Evolutionary conservation across 2,329 filamentous ascomycete genomes (phyloP), one percentile per base, ranked within the genome.

Genomic region (Fusarium verrucosum): DNA sequence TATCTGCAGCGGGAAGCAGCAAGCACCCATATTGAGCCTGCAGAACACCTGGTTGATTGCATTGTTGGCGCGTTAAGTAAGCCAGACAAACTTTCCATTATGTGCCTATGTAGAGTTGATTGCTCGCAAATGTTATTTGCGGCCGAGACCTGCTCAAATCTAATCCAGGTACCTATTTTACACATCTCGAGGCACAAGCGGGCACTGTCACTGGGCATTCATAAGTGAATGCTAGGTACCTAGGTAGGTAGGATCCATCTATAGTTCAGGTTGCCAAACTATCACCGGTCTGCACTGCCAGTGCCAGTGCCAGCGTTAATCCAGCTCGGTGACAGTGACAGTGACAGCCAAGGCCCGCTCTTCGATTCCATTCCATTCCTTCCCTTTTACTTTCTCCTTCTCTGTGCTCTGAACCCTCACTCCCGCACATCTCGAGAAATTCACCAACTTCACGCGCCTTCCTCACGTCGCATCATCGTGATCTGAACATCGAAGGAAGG

Each of bases 1-100:
- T 50, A 49, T 62, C 40, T 65, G 60, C 55, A 65, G 60, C 60
- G 50, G 62, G 50, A 65, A 62, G 58, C 64, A 60, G 65, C 60
- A 68, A 53, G 58, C 43, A 62, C 47, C 64, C 64, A 50, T 47
- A 33, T 49, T 56, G n/a, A 49, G 32, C 26, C 28, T 49, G 30
- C 49, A 41, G 32, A 23, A 22, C 41, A 55, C 50, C 50, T 52
- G 28, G 49, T 37, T 32, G 37, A 59, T 37, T 50, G 36, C 22
- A 28, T 36, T 44, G 46, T 57, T 67, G 23, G n/a, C 50, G 30
- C 20, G 30, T 35, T 20, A 36, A 26, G 17, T 13, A 25, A 38
- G 10, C 25, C 25, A 10, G 9, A 10, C 26, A 28, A 28, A 35
- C n/a, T 38, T 14, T 4, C 9, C 20, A 41, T 14, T 19, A n/a